Base-by-base conservation (phyloP, 2,329 filamentous ascomycete species). In the Ophiobolus disseminans region DNA sequence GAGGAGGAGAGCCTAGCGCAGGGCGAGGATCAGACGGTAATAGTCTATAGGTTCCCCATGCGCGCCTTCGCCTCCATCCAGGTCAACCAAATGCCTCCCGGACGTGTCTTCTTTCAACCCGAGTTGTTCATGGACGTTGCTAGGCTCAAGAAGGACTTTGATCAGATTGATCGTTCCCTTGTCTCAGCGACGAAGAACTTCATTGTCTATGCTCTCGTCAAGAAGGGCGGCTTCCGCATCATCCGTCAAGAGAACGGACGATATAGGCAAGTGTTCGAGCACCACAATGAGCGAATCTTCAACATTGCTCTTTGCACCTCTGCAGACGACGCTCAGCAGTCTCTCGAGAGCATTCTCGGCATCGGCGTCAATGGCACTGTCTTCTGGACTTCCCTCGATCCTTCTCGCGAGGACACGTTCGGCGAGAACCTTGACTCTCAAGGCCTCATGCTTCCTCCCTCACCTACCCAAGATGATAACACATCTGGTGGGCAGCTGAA, bases 11-110 rank as follows among this genome's bases (percentile, higher is more conserved):
- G 66, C 80, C 84, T 67, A 37, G 82, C 84, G 25, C 88, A 91
- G 70, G 86, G 88, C 59, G 85, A 86, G 49, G 82, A 85, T 41
- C 74, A 83, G 36, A 81, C 86, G 20, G 85, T 96, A 58, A 87
- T 84, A 69, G 92, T 97, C 37, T 94, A 90, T 78, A 96, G 96
- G 73, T 96, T 99, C 73, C 94, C 94, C 13, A 91, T 99, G 87
- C 90, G 89, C 73, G 94, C 94, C 3, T 99, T 95, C 81, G 92
- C 96, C 58, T 89, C 92, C 16, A 94, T 99, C 68, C 86, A 84
- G 10, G 83, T 97, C 62, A 73, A 81, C 66, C 69, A 70, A 31
- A 74, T 75, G 79, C 85, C 69, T 77, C 83, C 57, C 74, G 80
- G 52, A 75, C 80, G 50, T 74, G 81, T 87, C 3, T 75, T 80